These are phyloP conservation scores for Blastobotrys raffinosifermentans DNA, from an alignment of 1,139 yeast species.

Conservation along the genomic window DNA sequence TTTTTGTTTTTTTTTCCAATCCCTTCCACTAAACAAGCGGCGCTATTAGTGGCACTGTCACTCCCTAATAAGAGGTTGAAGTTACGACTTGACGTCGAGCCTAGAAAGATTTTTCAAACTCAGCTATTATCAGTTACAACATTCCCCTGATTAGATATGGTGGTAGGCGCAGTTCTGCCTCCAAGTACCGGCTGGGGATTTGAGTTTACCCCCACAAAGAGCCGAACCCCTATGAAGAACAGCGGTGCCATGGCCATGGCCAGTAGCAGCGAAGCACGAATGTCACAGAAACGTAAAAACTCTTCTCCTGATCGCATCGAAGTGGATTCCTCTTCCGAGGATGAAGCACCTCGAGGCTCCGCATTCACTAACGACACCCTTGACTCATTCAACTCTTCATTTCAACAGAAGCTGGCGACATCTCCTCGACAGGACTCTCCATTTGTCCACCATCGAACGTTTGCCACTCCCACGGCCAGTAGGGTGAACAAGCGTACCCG, in stretches of 20 bases:
- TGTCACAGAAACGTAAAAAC: constrained; percentile 9
- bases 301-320: constrained; percentile 13
- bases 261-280: neutral
- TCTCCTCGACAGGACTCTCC: constrained; percentile 4
- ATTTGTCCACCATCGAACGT: constrained; percentile 2
- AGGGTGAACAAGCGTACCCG: constrained; percentile 19
- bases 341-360: too few species aligned
- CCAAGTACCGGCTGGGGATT: constrained; percentile 27
- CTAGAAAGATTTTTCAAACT: too few species aligned
- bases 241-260: constrained; percentile 1
- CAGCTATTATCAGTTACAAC: too few species aligned
- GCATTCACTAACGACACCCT: constrained; percentile 1
- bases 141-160: too few species aligned
- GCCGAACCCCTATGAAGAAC: constrained; percentile 5
- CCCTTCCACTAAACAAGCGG: constrained; percentile 24
- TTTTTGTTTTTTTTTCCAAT: constrained; percentile 20
- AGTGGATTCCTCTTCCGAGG: constrained; percentile 4
- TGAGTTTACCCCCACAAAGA: constrained; percentile 14
- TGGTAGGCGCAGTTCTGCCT: constrained; percentile 25
- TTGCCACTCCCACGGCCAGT: constrained; percentile 7
- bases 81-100: neutral
- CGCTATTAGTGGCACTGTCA: constrained; percentile 27
- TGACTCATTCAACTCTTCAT: constrained; percentile 12
- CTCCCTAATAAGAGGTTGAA: constrained; percentile 21
- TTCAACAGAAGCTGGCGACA: constrained; percentile 9